Evolutionary conservation across 352 stramenopile genomes (phyloP).

Genomic region (Globisporangium sylvaticum): DNA sequence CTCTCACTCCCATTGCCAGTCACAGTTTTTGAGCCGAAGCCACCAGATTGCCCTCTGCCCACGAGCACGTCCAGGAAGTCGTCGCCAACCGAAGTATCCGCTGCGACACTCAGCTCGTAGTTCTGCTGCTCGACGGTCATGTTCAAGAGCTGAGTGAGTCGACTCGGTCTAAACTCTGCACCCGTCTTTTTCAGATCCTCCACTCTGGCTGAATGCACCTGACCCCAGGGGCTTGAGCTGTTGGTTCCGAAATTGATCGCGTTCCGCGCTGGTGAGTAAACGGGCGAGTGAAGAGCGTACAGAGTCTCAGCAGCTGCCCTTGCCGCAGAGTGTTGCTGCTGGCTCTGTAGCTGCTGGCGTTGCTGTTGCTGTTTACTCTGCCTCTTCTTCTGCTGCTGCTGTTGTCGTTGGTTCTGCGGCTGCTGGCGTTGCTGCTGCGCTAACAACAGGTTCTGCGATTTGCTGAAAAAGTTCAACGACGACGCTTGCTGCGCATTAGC

Average conservation of each 20-base stretch:
- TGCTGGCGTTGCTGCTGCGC: neutral
- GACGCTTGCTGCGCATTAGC: neutral
- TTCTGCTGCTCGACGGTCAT: conserved; percentile 11
- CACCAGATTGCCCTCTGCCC: neutral
- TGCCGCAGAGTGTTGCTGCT: neutral
- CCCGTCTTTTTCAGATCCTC: neutral
- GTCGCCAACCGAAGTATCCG: neutral
- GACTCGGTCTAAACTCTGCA: neutral
- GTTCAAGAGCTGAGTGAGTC: neutral
- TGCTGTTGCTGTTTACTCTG: neutral
- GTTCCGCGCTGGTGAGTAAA: neutral
- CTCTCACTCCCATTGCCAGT: neutral
- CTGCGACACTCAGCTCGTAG: conserved; percentile 2
- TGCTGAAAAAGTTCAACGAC: neutral
- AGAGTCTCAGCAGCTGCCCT: conserved; percentile 2
- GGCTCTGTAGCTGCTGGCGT: neutral
- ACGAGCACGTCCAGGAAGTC: conserved; percentile 7
- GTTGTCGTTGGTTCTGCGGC: neutral
- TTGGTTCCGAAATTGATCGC: neutral
- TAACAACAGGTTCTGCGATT: neutral
- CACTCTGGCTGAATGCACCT: neutral
- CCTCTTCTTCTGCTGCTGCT: no score
- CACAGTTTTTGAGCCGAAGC: neutral
- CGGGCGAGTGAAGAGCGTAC: conserved; percentile 4
- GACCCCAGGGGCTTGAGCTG: neutral